Evolutionary conservation across 805 yeast genomes (phyloP).

Genomic region (Isabelozyma pseudorhagii): DNA sequence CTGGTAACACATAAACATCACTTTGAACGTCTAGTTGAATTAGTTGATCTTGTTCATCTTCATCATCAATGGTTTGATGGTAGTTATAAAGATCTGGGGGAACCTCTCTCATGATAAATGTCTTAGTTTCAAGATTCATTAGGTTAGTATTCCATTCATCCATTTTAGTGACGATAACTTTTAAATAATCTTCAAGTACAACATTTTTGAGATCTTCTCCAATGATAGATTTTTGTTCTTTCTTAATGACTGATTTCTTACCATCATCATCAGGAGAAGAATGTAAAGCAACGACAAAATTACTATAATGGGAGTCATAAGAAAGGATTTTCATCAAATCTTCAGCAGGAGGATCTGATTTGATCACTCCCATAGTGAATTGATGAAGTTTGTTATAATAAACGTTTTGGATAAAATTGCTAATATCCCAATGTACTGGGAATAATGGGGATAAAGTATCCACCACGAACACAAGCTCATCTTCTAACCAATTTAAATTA

Average conservation of each 20-base stretch:
- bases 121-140: conserved; percentile 59
- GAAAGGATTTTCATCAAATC: conserved; percentile 70
- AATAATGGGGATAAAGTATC: conserved; percentile 56
- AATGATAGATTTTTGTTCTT: conserved; percentile 52
- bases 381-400: conserved; percentile 67
- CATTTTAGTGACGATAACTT: conserved; percentile 68
- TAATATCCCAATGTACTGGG: conserved; percentile 75
- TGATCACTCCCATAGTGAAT: conserved; percentile 61
- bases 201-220: conserved; percentile 71
- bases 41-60: conserved; percentile 32
- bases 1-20: conserved; percentile 61
- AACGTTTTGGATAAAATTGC: conserved; percentile 54
- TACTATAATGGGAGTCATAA: conserved; percentile 65
- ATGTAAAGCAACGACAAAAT: conserved; percentile 27
- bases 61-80: conserved; percentile 37
- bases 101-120: conserved; percentile 59
- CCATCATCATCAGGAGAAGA: conserved; percentile 12
- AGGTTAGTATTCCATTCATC: conserved; percentile 80
- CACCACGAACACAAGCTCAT: conserved; percentile 68
- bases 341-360: conserved; percentile 75
- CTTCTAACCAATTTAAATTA: conserved; percentile 78
- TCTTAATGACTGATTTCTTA: conserved; percentile 18
- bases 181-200: conserved; percentile 74
- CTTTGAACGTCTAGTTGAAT: conserved; percentile 36
- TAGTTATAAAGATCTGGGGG: conserved; percentile 78